Evolutionary conservation across 805 yeast species (phyloP), one percentile per base, ranked within the genome.

Genomic region (Wickerhamiella shivajii): DNA sequence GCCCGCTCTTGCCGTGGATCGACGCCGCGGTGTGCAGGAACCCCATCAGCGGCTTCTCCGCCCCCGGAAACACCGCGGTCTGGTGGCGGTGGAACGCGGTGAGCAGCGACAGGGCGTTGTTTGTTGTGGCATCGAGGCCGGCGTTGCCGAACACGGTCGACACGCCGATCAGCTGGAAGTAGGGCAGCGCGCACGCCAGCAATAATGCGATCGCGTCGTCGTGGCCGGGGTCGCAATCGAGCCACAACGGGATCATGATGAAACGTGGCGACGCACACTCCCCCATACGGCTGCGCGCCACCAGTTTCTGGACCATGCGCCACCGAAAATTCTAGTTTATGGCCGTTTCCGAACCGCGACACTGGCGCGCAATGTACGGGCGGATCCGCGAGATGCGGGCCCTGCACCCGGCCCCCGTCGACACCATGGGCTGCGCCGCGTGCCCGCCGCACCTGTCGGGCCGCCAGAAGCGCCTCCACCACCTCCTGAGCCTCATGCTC

Each of bases 171-270:
- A 79, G 52, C 11, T 67, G 52, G 53, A 71, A 68, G 17, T 63
- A 55, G 0, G 81, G 78, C 41, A 72, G 67, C 46, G 66, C 69
- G 6, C 69, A 58, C 0, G 80, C 71, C 17, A 83, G 42, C 7
- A 78, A 56, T 6, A 83, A 61, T 3, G 90, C 93, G 28, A 79
- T 66, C 2, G 79, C 75, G 46, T 83, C 95, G 49, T 83, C 94
- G 47, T 77, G 90, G 2, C 94, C 93, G 0, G 93, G 93, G 49
- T 83, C 94, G 53, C 94, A 83, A 55, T 83, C 94, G 9, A 83
- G 53, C 93, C 93, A 83, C 4, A 83, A 47, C 0, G 93, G 92
- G 14, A 73, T 67, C 46, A 31, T 31, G 34, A 25, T n/a, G n/a
- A n/a, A n/a, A n/a, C n/a, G n/a, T n/a, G n/a, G n/a, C n/a, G n/a